Conservation (phyloP, 2,329 filamentous ascomycete species). For the Hymenoscyphus infarciens region DNA sequence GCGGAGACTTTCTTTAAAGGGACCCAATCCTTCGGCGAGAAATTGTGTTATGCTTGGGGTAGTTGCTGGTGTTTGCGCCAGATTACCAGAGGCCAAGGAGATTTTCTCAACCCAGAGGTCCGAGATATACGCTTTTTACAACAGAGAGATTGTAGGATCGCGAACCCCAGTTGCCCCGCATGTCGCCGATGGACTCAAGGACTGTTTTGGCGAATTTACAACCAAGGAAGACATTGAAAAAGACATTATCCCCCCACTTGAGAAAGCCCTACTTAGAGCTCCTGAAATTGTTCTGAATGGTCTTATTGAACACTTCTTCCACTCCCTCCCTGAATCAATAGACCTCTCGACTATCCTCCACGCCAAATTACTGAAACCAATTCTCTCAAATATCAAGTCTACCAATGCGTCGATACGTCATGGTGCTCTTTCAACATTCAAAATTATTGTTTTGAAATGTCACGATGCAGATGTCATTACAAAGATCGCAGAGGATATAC, state of each 20-base stretch:
- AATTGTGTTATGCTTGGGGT: conserved; percentile 79
- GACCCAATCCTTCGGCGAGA: conserved; percentile 57
- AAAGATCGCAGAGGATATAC: conserved; percentile 72
- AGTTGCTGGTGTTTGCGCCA: conserved; percentile 79
- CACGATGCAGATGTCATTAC: conserved; percentile 55
- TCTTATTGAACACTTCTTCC: conserved; percentile 69
- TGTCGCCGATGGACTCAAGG: conserved; percentile 66
- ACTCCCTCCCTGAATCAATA: conserved; percentile 63
- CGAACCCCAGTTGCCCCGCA: conserved; percentile 67
- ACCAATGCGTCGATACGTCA: conserved; percentile 74
- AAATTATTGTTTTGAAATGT: conserved; percentile 61
- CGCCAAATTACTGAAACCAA: conserved; percentile 73
- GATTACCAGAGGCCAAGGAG: conserved; percentile 60
- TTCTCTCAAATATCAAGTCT: conserved; percentile 89
- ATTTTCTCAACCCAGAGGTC: conserved; percentile 64
- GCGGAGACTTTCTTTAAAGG: conserved; percentile 65
- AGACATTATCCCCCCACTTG: conserved; percentile 74
- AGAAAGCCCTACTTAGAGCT: conserved; percentile 83
- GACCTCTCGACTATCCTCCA: conserved; percentile 75
- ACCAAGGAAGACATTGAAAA: conserved; percentile 70
- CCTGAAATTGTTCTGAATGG: conserved; percentile 86
- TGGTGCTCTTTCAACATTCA: conserved; percentile 73
- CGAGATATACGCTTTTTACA: conserved; percentile 77
- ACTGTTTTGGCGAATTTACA: conserved; percentile 79
- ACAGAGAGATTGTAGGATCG: conserved; percentile 79